Evolutionary conservation across 305 asterid genomes (phyloP).

Genomic region (Plantago lanceolata): DNA sequence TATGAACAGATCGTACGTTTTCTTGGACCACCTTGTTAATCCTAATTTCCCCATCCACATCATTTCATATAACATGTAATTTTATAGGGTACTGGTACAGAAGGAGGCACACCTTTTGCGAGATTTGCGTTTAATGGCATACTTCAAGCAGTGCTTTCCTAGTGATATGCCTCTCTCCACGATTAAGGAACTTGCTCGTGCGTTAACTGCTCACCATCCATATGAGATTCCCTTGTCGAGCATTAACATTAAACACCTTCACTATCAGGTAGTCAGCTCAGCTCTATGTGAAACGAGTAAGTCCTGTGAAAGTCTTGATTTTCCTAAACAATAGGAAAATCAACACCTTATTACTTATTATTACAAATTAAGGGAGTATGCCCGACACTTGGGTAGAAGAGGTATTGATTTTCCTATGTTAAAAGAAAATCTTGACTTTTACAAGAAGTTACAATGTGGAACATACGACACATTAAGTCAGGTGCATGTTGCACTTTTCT

Average conservation of each 20-base stretch:
- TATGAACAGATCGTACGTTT: constrained; percentile 66
- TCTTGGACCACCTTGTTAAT: constrained; percentile 6
- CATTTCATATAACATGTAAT: constrained; percentile 15
- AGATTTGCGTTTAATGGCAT: constrained; percentile 70
- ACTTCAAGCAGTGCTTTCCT: constrained; percentile 86
- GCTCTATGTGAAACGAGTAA: neutral
- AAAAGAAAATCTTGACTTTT: too few species aligned
- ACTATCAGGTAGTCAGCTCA: constrained; percentile 63
- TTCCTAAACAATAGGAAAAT: too few species aligned
- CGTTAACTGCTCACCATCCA: constrained; percentile 79
- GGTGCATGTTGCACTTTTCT: neutral
- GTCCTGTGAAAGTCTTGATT: too few species aligned
- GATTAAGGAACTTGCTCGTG: constrained; percentile 77
- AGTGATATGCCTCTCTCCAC: constrained; percentile 51
- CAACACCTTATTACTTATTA: too few species aligned
- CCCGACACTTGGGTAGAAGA: too few species aligned
- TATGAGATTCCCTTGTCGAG: constrained; percentile 63
- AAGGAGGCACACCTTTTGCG: constrained; percentile 64
- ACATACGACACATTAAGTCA: neutral
- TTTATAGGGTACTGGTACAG: constrained; percentile 52
- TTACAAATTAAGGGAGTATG: too few species aligned
- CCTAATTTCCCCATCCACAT: neutral
- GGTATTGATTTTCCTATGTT: too few species aligned
- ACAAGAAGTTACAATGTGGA: too few species aligned
- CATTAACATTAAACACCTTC: constrained; percentile 67